Percentiles rank a stretch among this genome's conserved stretches.
phyloP scores from a whole-genome alignment of 768 basidiomycete genomes.

The Suillus decipiens region DNA sequence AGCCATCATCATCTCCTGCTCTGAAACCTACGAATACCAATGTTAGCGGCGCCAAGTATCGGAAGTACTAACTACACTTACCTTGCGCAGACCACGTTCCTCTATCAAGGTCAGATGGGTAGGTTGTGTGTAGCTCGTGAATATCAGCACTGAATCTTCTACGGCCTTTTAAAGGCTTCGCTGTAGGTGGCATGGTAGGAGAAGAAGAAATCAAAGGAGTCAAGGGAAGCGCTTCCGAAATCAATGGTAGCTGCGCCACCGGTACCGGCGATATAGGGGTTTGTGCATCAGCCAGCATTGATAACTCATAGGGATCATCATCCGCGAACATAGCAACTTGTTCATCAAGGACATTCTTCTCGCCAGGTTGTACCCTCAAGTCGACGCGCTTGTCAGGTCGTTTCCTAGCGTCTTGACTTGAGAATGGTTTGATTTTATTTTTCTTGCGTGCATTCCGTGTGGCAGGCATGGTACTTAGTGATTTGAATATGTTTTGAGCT shows the following conservation, averaged over 20 bases:
- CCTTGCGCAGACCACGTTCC: slow-evolving; percentile 44
- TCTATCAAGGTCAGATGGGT: slow-evolving; percentile 35
- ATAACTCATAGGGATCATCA: not conserved
- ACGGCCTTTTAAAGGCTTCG: slow-evolving; percentile 48
- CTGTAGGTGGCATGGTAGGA: not conserved
- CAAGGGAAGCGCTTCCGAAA: not conserved
- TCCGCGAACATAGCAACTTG: not conserved
- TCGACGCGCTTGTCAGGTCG: not conserved
- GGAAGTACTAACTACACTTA: slow-evolving; percentile 26
- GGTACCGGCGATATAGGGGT: not conserved
- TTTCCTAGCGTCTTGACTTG: not conserved
- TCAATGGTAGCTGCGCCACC: not conserved
- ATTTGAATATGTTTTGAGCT: not conserved
- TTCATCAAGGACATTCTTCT: not conserved
- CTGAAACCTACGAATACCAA: slow-evolving; percentile 41
- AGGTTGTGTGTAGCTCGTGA: slow-evolving; percentile 43
- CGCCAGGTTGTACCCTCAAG: not conserved
- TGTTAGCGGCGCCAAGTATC: not conserved
- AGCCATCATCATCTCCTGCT: slow-evolving; percentile 64
- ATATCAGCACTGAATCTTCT: slow-evolving; percentile 60
- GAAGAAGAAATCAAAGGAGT: not conserved
- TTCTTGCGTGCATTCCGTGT: slow-evolving; percentile 3
- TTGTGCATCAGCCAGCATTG: not conserved
- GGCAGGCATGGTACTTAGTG: not conserved
- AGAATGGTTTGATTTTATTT: not conserved